Conservation (phyloP, 306 rosid genomes). For the Pterocarpus macrocarpus region DNA sequence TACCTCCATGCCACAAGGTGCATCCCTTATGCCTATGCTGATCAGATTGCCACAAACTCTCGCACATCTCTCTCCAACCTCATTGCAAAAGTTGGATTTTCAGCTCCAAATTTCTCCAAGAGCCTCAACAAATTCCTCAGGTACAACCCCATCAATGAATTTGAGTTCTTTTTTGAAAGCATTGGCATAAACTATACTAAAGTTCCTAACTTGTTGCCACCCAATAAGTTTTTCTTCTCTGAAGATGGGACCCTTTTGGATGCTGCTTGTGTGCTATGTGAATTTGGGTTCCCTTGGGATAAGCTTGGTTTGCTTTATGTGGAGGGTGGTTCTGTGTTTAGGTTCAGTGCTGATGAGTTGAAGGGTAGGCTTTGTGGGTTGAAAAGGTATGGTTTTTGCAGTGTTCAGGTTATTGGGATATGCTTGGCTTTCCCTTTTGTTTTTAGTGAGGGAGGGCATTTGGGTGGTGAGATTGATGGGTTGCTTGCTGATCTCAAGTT, state of each 20-base stretch:
- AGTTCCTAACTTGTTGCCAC: constrained; percentile 55
- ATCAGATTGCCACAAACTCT: constrained; percentile 69
- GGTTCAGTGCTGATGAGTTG: constrained; percentile 48
- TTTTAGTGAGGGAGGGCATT: constrained; percentile 51
- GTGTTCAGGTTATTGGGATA: constrained; percentile 64
- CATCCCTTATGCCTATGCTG: constrained; percentile 72
- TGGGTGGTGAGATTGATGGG: constrained; percentile 45
- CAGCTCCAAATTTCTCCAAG: constrained; percentile 51
- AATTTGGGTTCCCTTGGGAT: constrained; percentile 88
- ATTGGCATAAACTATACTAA: constrained; percentile 65
- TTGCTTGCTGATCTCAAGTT: constrained; percentile 61
- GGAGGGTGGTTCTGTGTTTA: constrained; percentile 61
- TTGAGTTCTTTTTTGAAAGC: constrained; percentile 87
- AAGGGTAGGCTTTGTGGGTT: constrained; percentile 56
- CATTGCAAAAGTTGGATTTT: constrained; percentile 53
- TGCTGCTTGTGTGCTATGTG: constrained; percentile 68
- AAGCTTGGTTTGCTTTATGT: constrained; percentile 66
- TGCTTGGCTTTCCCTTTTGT: constrained; percentile 80
- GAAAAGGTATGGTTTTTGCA: constrained; percentile 61
- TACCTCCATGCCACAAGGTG: constrained; percentile 76
- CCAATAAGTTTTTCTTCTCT: constrained; percentile 69
- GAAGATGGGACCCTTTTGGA: constrained; percentile 66
- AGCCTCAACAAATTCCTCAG: constrained; percentile 64
- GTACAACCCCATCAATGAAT: constrained; percentile 88
- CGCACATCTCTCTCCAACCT: constrained; percentile 58